These are phyloP conservation scores for Asterophora lycoperdoides DNA, from an alignment of 768 basidiomycete species.

Conservation along the genomic window DNA sequence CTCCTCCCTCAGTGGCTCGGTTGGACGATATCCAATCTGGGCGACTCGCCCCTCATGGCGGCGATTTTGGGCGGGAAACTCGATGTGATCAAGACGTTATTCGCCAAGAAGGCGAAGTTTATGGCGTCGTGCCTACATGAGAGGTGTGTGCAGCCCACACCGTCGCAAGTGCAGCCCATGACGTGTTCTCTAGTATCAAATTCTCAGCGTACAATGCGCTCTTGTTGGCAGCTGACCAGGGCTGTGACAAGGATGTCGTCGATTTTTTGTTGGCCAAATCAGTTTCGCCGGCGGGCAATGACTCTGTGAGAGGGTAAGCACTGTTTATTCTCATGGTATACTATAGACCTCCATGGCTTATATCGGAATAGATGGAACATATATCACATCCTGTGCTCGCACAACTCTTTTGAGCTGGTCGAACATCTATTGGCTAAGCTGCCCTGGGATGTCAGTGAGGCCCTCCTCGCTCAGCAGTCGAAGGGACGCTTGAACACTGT, in stretches of 20 bases:
- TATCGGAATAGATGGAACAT: conserved; percentile 46
- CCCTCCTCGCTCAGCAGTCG: conserved; percentile 42
- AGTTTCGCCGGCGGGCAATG: conserved; percentile 39
- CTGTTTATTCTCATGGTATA: neutral
- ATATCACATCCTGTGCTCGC: conserved; percentile 42
- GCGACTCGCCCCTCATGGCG: conserved; percentile 50
- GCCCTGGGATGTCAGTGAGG: conserved; percentile 43
- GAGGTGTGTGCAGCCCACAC: conserved; percentile 29
- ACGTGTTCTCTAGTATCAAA: conserved; percentile 33
- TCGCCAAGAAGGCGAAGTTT: conserved; percentile 37
- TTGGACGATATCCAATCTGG: conserved; percentile 41
- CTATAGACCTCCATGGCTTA: neutral
- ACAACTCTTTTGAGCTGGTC: conserved; percentile 28
- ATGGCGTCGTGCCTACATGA: conserved; percentile 39
- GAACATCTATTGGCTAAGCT: conserved; percentile 45
- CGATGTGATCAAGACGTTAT: conserved; percentile 41
- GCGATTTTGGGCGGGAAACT: conserved; percentile 36
- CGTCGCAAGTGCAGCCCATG: conserved; percentile 1
- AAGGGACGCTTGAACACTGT: conserved; percentile 46
- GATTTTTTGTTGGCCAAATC: conserved; percentile 49
- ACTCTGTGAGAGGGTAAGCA: conserved; percentile 39
- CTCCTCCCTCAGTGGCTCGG: conserved; percentile 48
- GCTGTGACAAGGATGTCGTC: conserved; percentile 29
- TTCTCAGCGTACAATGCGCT: conserved; percentile 43
- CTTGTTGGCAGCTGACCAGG: conserved; percentile 35